Evolutionary conservation across 345 rosid species (phyloP).

Genomic region (Balakata baccata): DNA sequence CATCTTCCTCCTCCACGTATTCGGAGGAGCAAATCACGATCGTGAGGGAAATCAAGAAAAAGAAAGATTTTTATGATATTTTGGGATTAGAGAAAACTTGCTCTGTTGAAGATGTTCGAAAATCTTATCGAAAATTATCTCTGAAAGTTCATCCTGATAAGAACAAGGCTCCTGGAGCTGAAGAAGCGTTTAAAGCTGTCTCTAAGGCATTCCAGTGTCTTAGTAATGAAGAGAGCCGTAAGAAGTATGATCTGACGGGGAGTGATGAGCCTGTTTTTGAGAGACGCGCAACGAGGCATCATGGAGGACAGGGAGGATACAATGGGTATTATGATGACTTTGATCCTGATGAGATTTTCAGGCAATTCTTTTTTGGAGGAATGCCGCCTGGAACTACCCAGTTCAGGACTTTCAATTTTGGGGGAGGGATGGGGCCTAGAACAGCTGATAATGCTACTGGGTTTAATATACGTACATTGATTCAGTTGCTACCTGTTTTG

Average conservation of each 20-base stretch:
- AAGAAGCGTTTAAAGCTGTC: slow-evolving; percentile 81
- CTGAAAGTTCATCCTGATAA: slow-evolving; percentile 94
- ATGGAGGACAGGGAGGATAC: slow-evolving; percentile 38
- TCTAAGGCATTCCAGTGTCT: slow-evolving; percentile 93
- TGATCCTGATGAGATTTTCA: slow-evolving; percentile 88
- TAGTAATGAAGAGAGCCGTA: slow-evolving; percentile 63
- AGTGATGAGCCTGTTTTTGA: slow-evolving; percentile 68
- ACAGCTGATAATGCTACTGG: slow-evolving; percentile 56
- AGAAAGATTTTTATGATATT: slow-evolving; percentile 84
- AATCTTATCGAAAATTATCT: slow-evolving; percentile 80
- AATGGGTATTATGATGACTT: slow-evolving; percentile 71
- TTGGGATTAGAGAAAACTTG: slow-evolving; percentile 64
- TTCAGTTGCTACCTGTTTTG: slow-evolving; percentile 82
- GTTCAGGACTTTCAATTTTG: slow-evolving; percentile 64
- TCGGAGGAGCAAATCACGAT: slow-evolving; percentile 72
- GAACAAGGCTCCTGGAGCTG: slow-evolving; percentile 91
- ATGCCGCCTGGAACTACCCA: slow-evolving; percentile 73
- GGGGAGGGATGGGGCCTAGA: slow-evolving; percentile 59
- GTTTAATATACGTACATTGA: slow-evolving; percentile 52
- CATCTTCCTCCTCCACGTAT: slow-evolving; percentile 32
- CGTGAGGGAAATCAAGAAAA: slow-evolving; percentile 69
- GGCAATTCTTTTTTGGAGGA: slow-evolving; percentile 91
- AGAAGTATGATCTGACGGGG: slow-evolving; percentile 68
- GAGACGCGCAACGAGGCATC: slow-evolving; percentile 41
- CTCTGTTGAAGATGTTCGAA: slow-evolving; percentile 75